These are phyloP conservation scores for Hordeum marinum DNA, from an alignment of 176 grass and related monocot genomes.

Conservation along the genomic window DNA sequence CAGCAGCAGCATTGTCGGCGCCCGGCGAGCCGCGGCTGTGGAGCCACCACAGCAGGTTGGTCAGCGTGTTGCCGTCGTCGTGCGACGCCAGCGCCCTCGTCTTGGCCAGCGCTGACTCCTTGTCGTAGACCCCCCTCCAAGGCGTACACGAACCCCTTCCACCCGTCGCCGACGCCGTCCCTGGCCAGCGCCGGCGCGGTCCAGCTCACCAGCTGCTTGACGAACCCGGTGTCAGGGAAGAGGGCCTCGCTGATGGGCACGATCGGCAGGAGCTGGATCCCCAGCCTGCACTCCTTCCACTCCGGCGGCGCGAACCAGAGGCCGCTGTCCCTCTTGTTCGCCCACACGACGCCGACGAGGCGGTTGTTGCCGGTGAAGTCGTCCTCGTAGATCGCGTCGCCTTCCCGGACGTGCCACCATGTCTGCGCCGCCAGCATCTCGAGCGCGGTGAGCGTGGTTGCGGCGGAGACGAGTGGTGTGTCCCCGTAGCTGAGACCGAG, in stretches of 20 bases:
- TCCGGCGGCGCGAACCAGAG: slow-evolving; percentile 86
- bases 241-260: slow-evolving; percentile 75
- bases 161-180: slow-evolving; percentile 78
- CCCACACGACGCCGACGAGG: slow-evolving; percentile 69
- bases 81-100: slow-evolving; percentile 36
- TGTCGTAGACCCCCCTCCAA: slow-evolving; percentile 69
- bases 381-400: slow-evolving; percentile 57
- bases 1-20: slow-evolving; percentile 55
- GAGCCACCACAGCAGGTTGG: slow-evolving; percentile 92
- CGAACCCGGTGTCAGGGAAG: slow-evolving; percentile 55
- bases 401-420: slow-evolving; percentile 87
- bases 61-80: slow-evolving; percentile 83
- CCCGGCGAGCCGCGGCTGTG: slow-evolving; percentile 66
- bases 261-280: slow-evolving; percentile 76
- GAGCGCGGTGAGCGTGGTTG: slow-evolving; percentile 55
- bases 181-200: slow-evolving; percentile 50
- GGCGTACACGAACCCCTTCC: slow-evolving; percentile 97
- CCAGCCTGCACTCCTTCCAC: slow-evolving; percentile 81
- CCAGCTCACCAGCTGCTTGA: slow-evolving; percentile 67
- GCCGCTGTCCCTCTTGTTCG: slow-evolving; percentile 89
- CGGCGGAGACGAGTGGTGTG: slow-evolving; percentile 42
- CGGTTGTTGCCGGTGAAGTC: slow-evolving; percentile 61
- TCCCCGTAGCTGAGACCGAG: slow-evolving; percentile 82
- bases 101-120: slow-evolving; percentile 52
- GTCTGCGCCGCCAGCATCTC: slow-evolving; percentile 77